Conservation (phyloP, 164 flowering plant species). For the Vitis labrusca region DNA sequence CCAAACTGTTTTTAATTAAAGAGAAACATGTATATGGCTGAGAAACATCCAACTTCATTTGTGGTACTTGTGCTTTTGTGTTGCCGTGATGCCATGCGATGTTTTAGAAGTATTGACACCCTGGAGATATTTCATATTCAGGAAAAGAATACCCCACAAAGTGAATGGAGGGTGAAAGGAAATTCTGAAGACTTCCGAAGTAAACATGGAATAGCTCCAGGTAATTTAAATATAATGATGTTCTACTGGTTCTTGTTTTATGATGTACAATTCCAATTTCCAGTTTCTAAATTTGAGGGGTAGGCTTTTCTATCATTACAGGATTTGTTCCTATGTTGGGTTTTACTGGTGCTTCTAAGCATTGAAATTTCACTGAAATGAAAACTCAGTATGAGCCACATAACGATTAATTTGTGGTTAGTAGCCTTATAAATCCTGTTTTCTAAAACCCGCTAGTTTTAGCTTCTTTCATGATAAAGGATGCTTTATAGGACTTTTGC, state of each 20-base stretch:
- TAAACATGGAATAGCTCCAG: constrained; percentile 53
- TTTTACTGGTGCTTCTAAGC: not conserved
- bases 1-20: not conserved
- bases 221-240: constrained; percentile 29
- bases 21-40: not conserved
- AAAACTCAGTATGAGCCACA: too few species aligned
- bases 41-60: not conserved
- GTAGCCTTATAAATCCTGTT: too few species aligned
- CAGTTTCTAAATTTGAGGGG: not conserved
- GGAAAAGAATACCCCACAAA: constrained; percentile 29
- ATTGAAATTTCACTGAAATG: not conserved
- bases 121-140: constrained; percentile 14
- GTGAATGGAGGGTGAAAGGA: constrained; percentile 52
- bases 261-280: not conserved
- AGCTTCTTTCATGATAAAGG: too few species aligned
- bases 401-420: too few species aligned
- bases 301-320: not conserved
- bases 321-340: not conserved
- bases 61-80: not conserved
- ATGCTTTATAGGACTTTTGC: not conserved
- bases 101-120: not conserved
- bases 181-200: constrained; percentile 46
- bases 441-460: too few species aligned
- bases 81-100: not conserved
- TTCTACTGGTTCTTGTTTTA: not conserved